These are phyloP conservation scores for Sarocladiaceae sp. DNA, from an alignment of 2,329 filamentous ascomycete species.

Conservation along the genomic window DNA sequence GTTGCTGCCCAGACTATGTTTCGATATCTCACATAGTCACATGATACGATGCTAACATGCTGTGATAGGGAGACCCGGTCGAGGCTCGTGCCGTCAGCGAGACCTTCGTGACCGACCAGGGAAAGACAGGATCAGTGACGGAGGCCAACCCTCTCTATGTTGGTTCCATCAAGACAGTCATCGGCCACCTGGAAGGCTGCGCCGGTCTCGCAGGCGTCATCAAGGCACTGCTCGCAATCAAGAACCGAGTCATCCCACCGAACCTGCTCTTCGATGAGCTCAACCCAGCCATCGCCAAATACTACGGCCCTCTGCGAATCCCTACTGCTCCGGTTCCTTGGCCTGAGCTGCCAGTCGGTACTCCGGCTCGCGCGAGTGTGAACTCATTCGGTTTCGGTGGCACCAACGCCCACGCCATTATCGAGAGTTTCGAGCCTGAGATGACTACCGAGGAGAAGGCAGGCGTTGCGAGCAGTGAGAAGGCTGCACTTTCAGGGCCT, in stretches of 20 bases:
- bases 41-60: no score
- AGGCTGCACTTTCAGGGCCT: no score
- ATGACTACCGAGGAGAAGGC: no score
- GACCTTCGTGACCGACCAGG: conserved; percentile 17
- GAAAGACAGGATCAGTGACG: neutral
- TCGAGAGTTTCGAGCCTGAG: conserved; percentile 28
- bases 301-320: conserved; percentile 4
- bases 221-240: conserved; percentile 43
- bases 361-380: conserved; percentile 23
- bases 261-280: conserved; percentile 42
- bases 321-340: conserved; percentile 12
- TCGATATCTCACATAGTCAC: no score
- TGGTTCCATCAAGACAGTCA: conserved; percentile 49
- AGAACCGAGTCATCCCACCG: conserved; percentile 45
- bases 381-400: conserved; percentile 56
- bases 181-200: conserved; percentile 47
- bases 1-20: no score
- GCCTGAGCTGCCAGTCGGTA: conserved; percentile 22
- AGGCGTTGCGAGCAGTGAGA: no score
- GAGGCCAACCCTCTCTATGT: conserved; percentile 23
- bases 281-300: neutral
- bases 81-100: conserved; percentile 44
- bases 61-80: conserved; percentile 44
- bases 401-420: conserved; percentile 46
- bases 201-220: conserved; percentile 47